Conservation (phyloP, 1,139 yeast species). For the Nakaseomyces bracarensis region DNA sequence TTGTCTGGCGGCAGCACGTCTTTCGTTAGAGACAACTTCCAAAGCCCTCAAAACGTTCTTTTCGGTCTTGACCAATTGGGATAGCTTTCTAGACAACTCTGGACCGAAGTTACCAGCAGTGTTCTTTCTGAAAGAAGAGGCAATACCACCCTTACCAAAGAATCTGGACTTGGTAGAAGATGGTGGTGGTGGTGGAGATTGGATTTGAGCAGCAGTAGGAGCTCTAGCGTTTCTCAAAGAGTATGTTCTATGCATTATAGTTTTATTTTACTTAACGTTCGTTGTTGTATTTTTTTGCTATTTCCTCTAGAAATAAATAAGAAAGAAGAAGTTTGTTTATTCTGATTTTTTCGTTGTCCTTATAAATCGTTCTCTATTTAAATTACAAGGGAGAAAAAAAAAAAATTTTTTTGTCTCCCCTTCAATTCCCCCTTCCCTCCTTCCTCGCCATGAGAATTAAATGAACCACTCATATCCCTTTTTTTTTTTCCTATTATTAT, state of each 20-base stretch:
- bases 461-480: no score
- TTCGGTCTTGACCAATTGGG: slow-evolving; percentile 73
- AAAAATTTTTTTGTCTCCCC: background rate
- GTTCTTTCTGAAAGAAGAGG: slow-evolving; percentile 57
- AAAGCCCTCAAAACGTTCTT: slow-evolving; percentile 73
- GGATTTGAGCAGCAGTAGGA: slow-evolving; percentile 75
- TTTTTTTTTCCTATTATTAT: no score
- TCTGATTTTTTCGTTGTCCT: background rate
- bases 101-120: slow-evolving; percentile 75
- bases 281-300: background rate
- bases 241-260: slow-evolving; percentile 69
- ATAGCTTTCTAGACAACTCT: slow-evolving; percentile 66
- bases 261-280: background rate
- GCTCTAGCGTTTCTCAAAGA: slow-evolving; percentile 73
- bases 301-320: background rate
- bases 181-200: slow-evolving; percentile 74
- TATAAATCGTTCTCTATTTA: background rate
- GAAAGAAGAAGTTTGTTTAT: background rate
- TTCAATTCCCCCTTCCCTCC: background rate
- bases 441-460: background rate
- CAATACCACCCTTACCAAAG: slow-evolving; percentile 65
- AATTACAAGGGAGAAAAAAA: background rate
- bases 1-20: slow-evolving; percentile 78
- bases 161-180: slow-evolving; percentile 61
- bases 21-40: slow-evolving; percentile 69